Base-by-base conservation (phyloP, 768 basidiomycete genomes). In the Cystofilobasidium bisporidii region DNA sequence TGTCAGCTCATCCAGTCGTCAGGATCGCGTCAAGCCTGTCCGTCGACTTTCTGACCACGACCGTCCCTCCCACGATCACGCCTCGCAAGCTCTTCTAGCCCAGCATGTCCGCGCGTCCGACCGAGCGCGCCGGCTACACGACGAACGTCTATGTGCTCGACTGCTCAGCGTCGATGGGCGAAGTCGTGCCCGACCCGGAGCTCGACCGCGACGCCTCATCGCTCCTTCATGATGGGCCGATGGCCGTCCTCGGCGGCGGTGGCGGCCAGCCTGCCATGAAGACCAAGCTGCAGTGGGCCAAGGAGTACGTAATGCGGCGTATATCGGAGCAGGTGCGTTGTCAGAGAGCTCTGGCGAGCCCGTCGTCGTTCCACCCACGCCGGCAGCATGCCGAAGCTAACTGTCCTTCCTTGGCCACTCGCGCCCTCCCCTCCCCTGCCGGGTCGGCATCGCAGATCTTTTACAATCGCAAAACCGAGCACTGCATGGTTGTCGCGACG, bases 391-490 rank as follows among this genome's bases (percentile, higher is more conserved):
- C n/a, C n/a, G n/a, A n/a, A n/a, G n/a, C n/a, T n/a, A n/a, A n/a
- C n/a, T n/a, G n/a, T n/a, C n/a, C n/a, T n/a, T n/a, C n/a, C n/a
- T n/a, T n/a, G n/a, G n/a, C n/a, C n/a, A n/a, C n/a, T n/a, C n/a
- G n/a, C n/a, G n/a, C n/a, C n/a, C n/a, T n/a, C n/a, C n/a, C n/a
- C n/a, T n/a, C n/a, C n/a, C n/a, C n/a, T n/a, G n/a, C n/a, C n/a
- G n/a, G n/a, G n/a, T n/a, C n/a, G n/a, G n/a, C n/a, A n/a, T 22
- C 22, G n/a, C 65, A 98, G 93, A 91, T 97, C 71, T 91, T 86
- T 74, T 85, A 88, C 71, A 88, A 87, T 18, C 82, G 93, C 48
- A 96, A 94, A 80, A 97, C 93, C 14, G 93, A 94, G 74, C 86
- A 90, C 74, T 89, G 91, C n/a, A 83, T 97, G 33, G 82, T 96